Evolutionary conservation across 2,329 filamentous ascomycete species (phyloP).

Genomic region (Talaromyces sp.): DNA sequence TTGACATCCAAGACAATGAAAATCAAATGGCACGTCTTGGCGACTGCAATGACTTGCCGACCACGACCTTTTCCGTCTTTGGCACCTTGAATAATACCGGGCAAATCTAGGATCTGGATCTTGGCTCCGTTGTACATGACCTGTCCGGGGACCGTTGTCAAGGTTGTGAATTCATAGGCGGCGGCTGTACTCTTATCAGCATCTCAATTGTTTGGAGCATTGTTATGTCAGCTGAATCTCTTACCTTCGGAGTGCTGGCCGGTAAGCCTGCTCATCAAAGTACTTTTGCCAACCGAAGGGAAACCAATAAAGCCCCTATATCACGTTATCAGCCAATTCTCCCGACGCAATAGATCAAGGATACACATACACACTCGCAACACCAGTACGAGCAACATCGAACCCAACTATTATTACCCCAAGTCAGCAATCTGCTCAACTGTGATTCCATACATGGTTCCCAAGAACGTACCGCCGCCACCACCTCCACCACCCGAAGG

Average conservation of each 20-base stretch:
- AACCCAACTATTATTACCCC: slow-evolving; percentile 63
- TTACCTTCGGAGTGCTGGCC: slow-evolving; percentile 86
- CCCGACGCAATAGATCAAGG: not conserved
- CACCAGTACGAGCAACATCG: slow-evolving; percentile 95
- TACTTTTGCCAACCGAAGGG: slow-evolving; percentile 97
- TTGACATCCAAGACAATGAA: slow-evolving; percentile 99
- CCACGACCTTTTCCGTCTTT: slow-evolving; percentile 98
- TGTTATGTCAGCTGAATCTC: slow-evolving; percentile 15
- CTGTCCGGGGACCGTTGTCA: slow-evolving; percentile 95
- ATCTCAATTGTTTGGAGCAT: not conserved
- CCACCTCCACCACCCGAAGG: slow-evolving; percentile 76
- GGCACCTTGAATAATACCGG: slow-evolving; percentile 97
- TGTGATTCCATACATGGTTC: slow-evolving; percentile 13
- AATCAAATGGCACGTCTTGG: slow-evolving; percentile 97
- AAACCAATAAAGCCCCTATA: slow-evolving; percentile 85
- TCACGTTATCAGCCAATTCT: not conserved
- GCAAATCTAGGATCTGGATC: slow-evolving; percentile 96
- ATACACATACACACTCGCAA: slow-evolving; percentile 71
- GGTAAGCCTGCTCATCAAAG: slow-evolving; percentile 89
- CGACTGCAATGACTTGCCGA: slow-evolving; percentile 96
- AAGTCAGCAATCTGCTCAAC: slow-evolving; percentile 21
- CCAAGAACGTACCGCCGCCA: slow-evolving; percentile 61
- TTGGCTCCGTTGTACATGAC: slow-evolving; percentile 95
- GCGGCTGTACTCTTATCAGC: slow-evolving; percentile 54
- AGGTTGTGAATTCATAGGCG: slow-evolving; percentile 96